These are phyloP conservation scores for Macrolepiota fuliginosa DNA, from an alignment of 768 basidiomycete genomes.

Conservation along the genomic window DNA sequence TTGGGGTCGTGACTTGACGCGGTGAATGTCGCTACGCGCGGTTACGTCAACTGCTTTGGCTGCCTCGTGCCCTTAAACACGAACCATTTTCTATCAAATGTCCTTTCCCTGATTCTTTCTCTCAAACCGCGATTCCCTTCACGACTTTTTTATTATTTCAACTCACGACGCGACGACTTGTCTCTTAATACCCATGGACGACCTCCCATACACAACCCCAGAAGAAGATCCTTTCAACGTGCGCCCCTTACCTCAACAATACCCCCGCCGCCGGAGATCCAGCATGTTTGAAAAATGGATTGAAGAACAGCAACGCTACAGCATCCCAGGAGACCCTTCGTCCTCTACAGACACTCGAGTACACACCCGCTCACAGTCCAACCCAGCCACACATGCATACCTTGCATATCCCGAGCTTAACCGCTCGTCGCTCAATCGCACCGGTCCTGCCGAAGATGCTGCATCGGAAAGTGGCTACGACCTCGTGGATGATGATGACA, in stretches of 20 bases:
- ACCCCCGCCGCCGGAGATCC: conserved; percentile 40
- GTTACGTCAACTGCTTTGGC: conserved; percentile 15
- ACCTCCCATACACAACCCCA: conserved; percentile 45
- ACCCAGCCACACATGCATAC: conserved; percentile 33
- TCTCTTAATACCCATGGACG: conserved; percentile 24
- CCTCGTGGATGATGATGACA: conserved; percentile 49
- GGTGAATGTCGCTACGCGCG: not conserved
- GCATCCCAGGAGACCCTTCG: not conserved
- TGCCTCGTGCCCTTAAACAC: conserved; percentile 31
- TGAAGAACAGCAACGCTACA: conserved; percentile 40
- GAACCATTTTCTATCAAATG: conserved; percentile 16
- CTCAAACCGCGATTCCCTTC: not conserved
- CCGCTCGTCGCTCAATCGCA: conserved; percentile 18
- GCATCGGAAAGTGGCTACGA: conserved; percentile 43
- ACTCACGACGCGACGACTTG: not conserved
- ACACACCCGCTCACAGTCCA: conserved; percentile 12
- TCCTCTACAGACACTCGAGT: not conserved
- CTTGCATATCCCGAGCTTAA: conserved; percentile 42
- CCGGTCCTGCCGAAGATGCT: conserved; percentile 26
- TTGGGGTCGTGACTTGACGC: conserved; percentile 13
- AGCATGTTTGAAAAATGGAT: conserved; percentile 57
- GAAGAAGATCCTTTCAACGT: conserved; percentile 53
- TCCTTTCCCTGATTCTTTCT: not conserved
- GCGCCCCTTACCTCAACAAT: conserved; percentile 27
- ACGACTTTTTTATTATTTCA: not conserved